phyloP scores from a whole-genome alignment of 805 yeast genomes.

The Candida ipomoeae region DNA sequence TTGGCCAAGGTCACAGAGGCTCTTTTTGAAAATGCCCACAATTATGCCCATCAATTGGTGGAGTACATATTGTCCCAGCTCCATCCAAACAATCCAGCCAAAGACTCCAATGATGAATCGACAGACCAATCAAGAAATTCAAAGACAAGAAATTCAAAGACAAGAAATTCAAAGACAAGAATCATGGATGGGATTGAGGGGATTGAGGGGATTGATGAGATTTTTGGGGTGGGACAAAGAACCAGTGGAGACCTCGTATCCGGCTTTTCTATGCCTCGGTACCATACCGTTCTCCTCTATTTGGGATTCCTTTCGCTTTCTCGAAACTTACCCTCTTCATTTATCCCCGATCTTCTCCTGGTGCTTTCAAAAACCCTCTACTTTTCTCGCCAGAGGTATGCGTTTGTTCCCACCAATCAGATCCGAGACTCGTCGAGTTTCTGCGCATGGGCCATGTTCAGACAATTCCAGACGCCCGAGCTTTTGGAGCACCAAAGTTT shows the following conservation, averaged over 20 bases:
- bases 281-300: slow-evolving; percentile 57
- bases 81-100: too few species aligned
- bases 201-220: too few species aligned
- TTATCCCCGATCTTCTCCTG: slow-evolving; percentile 24
- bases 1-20: slow-evolving; percentile 46
- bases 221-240: too few species aligned
- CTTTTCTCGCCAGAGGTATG: slow-evolving; percentile 53
- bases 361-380: slow-evolving; percentile 46
- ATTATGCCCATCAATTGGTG: slow-evolving; percentile 43
- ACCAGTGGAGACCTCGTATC: slow-evolving; percentile 15
- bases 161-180: too few species aligned
- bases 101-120: too few species aligned
- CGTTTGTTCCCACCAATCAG: slow-evolving; percentile 56
- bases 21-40: slow-evolving; percentile 29
- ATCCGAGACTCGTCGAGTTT: slow-evolving; percentile 84
- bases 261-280: slow-evolving; percentile 36
- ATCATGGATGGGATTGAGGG: too few species aligned
- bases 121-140: too few species aligned
- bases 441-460: slow-evolving; percentile 72
- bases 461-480: slow-evolving; percentile 27
- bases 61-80: slow-evolving; percentile 23
- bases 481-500: slow-evolving; percentile 7
- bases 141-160: too few species aligned
- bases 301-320: slow-evolving; percentile 43
- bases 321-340: slow-evolving; percentile 21